phyloP scores from a whole-genome alignment of 495 filamentous ascomycete species.

The Rhizodiscina lignyota region DNA sequence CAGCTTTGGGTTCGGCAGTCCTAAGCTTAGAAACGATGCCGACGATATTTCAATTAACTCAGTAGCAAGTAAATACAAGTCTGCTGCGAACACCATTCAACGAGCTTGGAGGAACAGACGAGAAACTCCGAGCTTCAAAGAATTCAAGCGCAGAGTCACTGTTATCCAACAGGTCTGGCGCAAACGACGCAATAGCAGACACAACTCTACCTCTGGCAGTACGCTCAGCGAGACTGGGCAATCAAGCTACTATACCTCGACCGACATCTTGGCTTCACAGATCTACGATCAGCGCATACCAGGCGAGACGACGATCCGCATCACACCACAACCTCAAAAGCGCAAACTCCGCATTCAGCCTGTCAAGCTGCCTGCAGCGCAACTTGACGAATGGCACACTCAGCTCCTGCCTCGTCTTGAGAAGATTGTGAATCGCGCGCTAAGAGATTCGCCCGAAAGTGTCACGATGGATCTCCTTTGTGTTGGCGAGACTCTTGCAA shows the following conservation, averaged over 20 bases:
- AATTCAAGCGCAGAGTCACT: constrained; percentile 18
- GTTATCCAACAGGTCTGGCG: constrained; percentile 19
- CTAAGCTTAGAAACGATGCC: no score
- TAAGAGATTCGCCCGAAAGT: constrained; percentile 23
- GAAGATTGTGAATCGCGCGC: constrained; percentile 19
- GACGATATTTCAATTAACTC: no score
- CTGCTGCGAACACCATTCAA: constrained; percentile 12
- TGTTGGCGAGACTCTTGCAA: constrained; percentile 23
- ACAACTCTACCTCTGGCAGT: no score
- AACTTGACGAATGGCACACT: constrained; percentile 22
- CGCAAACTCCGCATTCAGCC: constrained; percentile 19
- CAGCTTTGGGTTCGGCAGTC: no score
- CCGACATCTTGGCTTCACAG: no score
- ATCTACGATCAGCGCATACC: not conserved
- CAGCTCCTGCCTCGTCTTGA: constrained; percentile 21
- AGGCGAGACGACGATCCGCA: not conserved
- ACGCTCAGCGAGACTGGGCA: no score
- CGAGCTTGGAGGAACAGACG: constrained; percentile 11
- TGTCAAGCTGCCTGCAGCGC: constrained; percentile 16
- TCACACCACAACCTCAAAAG: not conserved
- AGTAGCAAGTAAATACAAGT: constrained; percentile 1
- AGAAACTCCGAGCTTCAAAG: constrained; percentile 8
- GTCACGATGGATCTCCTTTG: constrained; percentile 25
- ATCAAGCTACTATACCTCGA: no score
- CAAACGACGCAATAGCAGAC: constrained; percentile 7